Conservation (phyloP, 2,329 filamentous ascomycete genomes). For the Waltergamsia citrina region DNA sequence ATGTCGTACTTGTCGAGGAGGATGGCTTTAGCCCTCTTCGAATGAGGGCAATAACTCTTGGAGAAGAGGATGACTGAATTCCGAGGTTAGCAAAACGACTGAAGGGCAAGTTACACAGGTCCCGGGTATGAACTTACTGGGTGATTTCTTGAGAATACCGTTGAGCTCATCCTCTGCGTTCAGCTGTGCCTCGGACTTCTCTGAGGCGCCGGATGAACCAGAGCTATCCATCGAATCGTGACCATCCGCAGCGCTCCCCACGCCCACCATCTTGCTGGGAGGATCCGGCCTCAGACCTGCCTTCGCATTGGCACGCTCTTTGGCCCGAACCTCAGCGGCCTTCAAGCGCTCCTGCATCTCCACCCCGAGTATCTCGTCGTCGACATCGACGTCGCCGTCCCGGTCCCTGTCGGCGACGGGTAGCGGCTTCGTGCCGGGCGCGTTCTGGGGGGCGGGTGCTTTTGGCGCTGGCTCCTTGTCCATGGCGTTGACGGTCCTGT, state of each 20-base stretch:
- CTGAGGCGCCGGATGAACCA: conserved; percentile 20
- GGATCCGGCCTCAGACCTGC: conserved; percentile 48
- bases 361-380: conserved; percentile 38
- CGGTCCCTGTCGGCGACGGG: conserved; percentile 35
- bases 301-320: conserved; percentile 60
- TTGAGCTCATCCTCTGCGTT: conserved; percentile 65
- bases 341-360: conserved; percentile 53
- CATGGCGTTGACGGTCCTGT: conserved; percentile 48
- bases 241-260: conserved; percentile 46
- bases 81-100: conserved; percentile 1
- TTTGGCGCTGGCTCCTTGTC: conserved; percentile 15
- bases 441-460: neutral
- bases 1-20: conserved; percentile 81
- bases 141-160: conserved; percentile 71
- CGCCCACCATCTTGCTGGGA: conserved; percentile 47
- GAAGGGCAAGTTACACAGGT: neutral
- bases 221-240: conserved; percentile 23
- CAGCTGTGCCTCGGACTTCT: conserved; percentile 37
- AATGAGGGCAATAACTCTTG: conserved; percentile 86
- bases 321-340: conserved; percentile 59
- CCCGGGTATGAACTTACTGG: conserved; percentile 47
- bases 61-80: conserved; percentile 83
- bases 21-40: conserved; percentile 74
- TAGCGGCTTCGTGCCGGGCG: neutral
- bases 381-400: conserved; percentile 46